Conservation (phyloP, 2,329 filamentous ascomycete genomes). For the Pseudogymnoascus verrucosus region DNA sequence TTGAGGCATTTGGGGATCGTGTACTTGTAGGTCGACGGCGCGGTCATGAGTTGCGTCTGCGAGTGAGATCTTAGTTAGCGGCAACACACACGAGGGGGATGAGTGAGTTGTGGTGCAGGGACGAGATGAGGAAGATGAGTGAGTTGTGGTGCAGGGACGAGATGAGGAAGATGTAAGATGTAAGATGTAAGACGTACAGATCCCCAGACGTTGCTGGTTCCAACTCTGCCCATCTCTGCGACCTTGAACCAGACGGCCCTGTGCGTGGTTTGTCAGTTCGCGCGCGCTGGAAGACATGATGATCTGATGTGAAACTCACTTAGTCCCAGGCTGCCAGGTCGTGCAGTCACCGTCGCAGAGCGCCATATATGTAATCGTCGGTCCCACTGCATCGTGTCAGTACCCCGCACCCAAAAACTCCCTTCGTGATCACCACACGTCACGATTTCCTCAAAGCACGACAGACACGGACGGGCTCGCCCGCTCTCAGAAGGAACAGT, state of each 20-base stretch:
- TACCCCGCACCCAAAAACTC: slow-evolving; percentile 32
- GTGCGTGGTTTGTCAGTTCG: neutral
- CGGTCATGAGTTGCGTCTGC: slow-evolving; percentile 12
- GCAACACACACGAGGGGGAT: neutral
- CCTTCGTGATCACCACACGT: neutral
- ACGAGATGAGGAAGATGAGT: too few species aligned
- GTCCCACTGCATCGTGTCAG: slow-evolving; percentile 39
- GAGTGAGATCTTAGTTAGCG: neutral
- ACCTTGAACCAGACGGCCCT: slow-evolving; percentile 19
- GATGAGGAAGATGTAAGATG: neutral
- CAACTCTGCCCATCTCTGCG: slow-evolving; percentile 11
- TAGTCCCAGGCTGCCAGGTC: slow-evolving; percentile 38
- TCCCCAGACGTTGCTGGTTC: slow-evolving; percentile 14
- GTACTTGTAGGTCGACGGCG: slow-evolving; percentile 29
- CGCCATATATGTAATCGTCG: slow-evolving; percentile 53
- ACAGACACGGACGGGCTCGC: neutral
- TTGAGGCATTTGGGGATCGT: slow-evolving; percentile 41
- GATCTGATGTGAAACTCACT: slow-evolving; percentile 21
- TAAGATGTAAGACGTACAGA: neutral
- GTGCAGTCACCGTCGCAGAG: slow-evolving; percentile 45
- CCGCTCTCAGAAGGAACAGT: neutral
- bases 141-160: neutral
- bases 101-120: neutral
- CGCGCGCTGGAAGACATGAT: neutral
- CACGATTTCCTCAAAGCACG: neutral